These are phyloP conservation scores for Penicillium macrosclerotiorum DNA, from an alignment of 495 filamentous ascomycete genomes.

Conservation along the genomic window DNA sequence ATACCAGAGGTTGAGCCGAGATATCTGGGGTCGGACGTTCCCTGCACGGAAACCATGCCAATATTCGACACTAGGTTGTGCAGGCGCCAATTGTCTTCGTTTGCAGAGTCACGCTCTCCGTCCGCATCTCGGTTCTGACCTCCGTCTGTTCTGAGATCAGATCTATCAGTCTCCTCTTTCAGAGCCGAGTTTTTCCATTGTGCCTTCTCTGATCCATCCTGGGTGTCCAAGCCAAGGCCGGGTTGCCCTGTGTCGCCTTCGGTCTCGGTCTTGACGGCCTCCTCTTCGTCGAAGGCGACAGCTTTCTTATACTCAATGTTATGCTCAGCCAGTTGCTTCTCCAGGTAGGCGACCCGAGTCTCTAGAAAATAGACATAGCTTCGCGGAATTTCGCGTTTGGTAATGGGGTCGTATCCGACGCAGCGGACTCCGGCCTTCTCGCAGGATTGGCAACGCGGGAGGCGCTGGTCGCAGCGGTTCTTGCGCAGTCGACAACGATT, in stretches of 20 bases:
- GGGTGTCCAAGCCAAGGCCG: slow-evolving; percentile 12
- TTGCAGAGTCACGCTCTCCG: slow-evolving; percentile 26
- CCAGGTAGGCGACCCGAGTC: slow-evolving; percentile 77
- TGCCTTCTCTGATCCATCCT: slow-evolving; percentile 18
- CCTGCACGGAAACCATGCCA: slow-evolving; percentile 73
- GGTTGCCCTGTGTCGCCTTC: slow-evolving; percentile 28
- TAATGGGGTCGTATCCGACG: slow-evolving; percentile 94
- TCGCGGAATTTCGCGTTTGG: slow-evolving; percentile 87
- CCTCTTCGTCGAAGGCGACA: slow-evolving; percentile 71
- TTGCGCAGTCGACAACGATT: slow-evolving; percentile 90
- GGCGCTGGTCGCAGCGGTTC: slow-evolving; percentile 89
- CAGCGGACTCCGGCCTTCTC: slow-evolving; percentile 87
- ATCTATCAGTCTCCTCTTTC: slow-evolving; percentile 25
- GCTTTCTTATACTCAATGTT: slow-evolving; percentile 69
- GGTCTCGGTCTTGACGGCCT: slow-evolving; percentile 36
- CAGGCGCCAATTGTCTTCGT: slow-evolving; percentile 61
- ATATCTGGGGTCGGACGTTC: slow-evolving; percentile 73
- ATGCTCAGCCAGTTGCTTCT: slow-evolving; percentile 69
- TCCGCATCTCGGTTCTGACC: slow-evolving; percentile 18
- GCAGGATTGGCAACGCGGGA: slow-evolving; percentile 86
- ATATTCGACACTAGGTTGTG: slow-evolving; percentile 75
- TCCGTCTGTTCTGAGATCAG: slow-evolving; percentile 37
- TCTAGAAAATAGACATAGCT: slow-evolving; percentile 96
- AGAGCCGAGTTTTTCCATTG: slow-evolving; percentile 18
- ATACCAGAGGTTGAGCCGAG: slow-evolving; percentile 87